These are phyloP conservation scores for Santalum album DNA, from an alignment of 164 flowering plant species.

Conservation along the genomic window DNA sequence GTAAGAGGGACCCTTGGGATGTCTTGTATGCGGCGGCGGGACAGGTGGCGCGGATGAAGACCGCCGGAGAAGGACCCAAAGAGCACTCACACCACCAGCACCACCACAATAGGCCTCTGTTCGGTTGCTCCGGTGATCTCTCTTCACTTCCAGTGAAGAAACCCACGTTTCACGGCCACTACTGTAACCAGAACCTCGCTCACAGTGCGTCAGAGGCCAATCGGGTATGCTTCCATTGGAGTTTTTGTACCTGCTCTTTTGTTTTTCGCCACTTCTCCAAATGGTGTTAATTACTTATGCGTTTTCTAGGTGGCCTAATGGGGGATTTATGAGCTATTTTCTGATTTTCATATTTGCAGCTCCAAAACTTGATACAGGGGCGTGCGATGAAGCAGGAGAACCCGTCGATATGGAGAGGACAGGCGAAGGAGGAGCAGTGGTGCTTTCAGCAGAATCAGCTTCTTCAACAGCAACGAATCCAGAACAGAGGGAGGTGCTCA, in stretches of 20 bases:
- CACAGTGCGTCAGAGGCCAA: neutral
- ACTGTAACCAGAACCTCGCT: neutral
- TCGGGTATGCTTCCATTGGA: constrained; percentile 10
- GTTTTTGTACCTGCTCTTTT: neutral
- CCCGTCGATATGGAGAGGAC: constrained; percentile 9
- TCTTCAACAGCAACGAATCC: constrained; percentile 15
- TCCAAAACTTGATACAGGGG: constrained; percentile 7
- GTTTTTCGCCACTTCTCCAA: too few relatives aligned
- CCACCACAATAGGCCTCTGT: constrained; percentile 3
- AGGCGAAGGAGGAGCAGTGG: constrained; percentile 5
- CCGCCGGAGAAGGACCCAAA: constrained; percentile 9
- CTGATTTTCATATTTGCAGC: constrained; percentile 1
- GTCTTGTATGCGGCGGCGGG: constrained; percentile 40
- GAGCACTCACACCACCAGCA: neutral
- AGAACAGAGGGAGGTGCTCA: constrained; percentile 7
- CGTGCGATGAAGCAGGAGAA: constrained; percentile 9
- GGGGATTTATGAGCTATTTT: neutral
- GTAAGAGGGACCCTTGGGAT: constrained; percentile 23
- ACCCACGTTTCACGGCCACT: neutral
- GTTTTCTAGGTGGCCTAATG: too few relatives aligned
- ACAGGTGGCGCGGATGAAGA: constrained; percentile 32
- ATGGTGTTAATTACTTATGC: too few relatives aligned
- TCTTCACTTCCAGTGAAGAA: neutral
- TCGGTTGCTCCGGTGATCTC: constrained; percentile 2
- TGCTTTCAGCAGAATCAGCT: constrained; percentile 7